These are phyloP conservation scores for Microdochium bolleyi DNA, from an alignment of 2,329 filamentous ascomycete species.

Conservation along the genomic window DNA sequence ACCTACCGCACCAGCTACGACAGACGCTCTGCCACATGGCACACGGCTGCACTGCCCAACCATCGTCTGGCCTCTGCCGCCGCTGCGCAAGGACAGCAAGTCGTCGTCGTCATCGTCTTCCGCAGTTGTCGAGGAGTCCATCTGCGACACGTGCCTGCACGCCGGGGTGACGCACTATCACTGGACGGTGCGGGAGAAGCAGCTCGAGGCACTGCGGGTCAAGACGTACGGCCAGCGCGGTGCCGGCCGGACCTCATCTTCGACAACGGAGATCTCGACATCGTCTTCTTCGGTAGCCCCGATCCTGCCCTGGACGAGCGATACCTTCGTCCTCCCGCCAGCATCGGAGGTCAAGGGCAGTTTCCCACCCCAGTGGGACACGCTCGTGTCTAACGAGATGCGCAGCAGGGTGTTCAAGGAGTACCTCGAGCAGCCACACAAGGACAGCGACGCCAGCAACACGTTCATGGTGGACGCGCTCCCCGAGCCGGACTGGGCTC, in stretches of 20 bases:
- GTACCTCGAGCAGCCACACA: not conserved
- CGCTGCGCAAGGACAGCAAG: not conserved
- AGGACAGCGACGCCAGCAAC: not conserved
- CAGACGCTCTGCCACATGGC: not conserved
- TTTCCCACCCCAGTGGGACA: constrained; percentile 2
- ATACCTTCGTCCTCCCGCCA: not conserved
- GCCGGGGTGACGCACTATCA: constrained; percentile 1
- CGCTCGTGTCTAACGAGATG: not conserved
- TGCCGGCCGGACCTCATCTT: not conserved
- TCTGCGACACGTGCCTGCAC: not conserved
- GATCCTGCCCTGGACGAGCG: not conserved
- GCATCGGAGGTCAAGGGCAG: not conserved
- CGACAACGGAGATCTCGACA: not conserved
- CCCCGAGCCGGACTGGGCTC: constrained; percentile 1
- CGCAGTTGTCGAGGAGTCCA: constrained; percentile 9
- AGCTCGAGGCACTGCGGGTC: not conserved
- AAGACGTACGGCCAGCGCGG: not conserved
- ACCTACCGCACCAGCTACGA: not conserved
- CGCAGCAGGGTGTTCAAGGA: not conserved
- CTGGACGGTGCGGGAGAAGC: constrained; percentile 1
- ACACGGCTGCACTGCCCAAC: constrained; percentile 6
- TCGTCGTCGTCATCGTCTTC: too few relatives aligned
- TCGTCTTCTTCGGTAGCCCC: not conserved
- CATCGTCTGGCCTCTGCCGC: constrained; percentile 7
- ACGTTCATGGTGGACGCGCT: not conserved